A percentile compares a stretch with the other conserved stretches of the same genome.
Evolutionary conservation across 2,329 filamentous ascomycete species (phyloP).

Genomic region (Cladophialophora psammophila): DNA sequence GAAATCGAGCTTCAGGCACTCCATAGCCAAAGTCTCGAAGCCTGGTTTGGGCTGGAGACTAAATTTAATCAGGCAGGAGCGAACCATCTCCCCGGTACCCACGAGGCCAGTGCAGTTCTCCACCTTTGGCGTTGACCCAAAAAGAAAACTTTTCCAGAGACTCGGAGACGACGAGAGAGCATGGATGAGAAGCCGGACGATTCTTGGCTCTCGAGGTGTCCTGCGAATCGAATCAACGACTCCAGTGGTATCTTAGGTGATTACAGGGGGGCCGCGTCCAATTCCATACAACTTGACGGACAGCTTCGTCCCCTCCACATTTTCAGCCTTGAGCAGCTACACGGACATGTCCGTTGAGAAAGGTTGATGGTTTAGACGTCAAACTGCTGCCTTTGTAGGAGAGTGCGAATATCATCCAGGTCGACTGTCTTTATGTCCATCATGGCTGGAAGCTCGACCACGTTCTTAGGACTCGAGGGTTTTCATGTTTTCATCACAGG

Average conservation of each 20-base stretch:
- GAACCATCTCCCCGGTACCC: neutral
- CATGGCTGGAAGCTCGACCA: slow-evolving; percentile 41
- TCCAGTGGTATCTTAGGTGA: slow-evolving; percentile 1
- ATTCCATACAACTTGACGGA: no score
- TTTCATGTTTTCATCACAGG: slow-evolving; percentile 63
- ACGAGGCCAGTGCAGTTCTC: slow-evolving; percentile 3
- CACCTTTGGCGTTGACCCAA: neutral
- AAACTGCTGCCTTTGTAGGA: neutral
- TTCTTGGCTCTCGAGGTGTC: neutral
- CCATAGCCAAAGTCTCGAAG: neutral
- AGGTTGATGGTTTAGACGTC: neutral
- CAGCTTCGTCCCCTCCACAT: neutral
- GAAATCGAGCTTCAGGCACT: slow-evolving; percentile 15
- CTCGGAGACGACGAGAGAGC: neutral
- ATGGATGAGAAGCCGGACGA: neutral
- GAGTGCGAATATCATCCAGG: neutral
- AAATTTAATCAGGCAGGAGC: slow-evolving; percentile 23
- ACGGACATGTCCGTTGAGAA: neutral
- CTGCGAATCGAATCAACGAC: neutral
- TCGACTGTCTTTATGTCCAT: neutral
- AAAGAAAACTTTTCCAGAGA: neutral
- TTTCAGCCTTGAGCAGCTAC: neutral
- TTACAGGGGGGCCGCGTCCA: neutral
- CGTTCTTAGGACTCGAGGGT: slow-evolving; percentile 58
- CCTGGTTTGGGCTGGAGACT: slow-evolving; percentile 1